Evolutionary conservation across 73 alveolate species (phyloP).

Genomic region (Stentor coeruleus): DNA sequence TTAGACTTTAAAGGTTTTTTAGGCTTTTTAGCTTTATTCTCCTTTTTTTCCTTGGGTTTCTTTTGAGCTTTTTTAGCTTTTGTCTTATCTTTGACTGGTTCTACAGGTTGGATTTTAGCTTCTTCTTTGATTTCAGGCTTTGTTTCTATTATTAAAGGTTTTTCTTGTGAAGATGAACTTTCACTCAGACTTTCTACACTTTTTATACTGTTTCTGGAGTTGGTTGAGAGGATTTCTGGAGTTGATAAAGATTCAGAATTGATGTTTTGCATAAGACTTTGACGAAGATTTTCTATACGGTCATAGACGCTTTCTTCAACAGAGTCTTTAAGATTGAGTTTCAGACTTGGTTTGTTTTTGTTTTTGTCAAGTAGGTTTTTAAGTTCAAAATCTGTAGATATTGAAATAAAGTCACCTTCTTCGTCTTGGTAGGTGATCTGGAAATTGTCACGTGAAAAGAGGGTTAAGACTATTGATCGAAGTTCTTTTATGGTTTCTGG

Average conservation of each 20-base stretch:
- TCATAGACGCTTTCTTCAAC: background rate
- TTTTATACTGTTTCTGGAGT: background rate
- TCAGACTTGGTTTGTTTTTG: background rate
- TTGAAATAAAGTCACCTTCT: constrained; percentile 17
- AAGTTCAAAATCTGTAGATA: background rate
- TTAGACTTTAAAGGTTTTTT: background rate
- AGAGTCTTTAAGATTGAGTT: background rate
- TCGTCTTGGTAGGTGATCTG: constrained; percentile 25
- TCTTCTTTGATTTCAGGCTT: too few species aligned
- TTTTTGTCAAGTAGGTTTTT: background rate
- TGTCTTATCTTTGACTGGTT: background rate
- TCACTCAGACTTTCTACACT: background rate
- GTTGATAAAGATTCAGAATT: background rate
- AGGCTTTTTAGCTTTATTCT: background rate
- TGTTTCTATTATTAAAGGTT: too few species aligned
- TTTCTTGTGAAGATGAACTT: too few species aligned
- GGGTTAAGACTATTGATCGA: background rate
- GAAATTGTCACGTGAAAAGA: background rate
- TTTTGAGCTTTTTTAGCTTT: background rate
- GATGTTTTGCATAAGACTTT: background rate
- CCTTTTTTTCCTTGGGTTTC: constrained; percentile 6
- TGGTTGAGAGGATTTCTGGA: background rate
- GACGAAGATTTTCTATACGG: background rate
- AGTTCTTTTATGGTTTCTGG: background rate
- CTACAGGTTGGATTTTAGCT: too few species aligned